These are phyloP conservation scores for Mycosphaerella sp. DNA, from an alignment of 2,329 filamentous ascomycete genomes.

Conservation along the genomic window DNA sequence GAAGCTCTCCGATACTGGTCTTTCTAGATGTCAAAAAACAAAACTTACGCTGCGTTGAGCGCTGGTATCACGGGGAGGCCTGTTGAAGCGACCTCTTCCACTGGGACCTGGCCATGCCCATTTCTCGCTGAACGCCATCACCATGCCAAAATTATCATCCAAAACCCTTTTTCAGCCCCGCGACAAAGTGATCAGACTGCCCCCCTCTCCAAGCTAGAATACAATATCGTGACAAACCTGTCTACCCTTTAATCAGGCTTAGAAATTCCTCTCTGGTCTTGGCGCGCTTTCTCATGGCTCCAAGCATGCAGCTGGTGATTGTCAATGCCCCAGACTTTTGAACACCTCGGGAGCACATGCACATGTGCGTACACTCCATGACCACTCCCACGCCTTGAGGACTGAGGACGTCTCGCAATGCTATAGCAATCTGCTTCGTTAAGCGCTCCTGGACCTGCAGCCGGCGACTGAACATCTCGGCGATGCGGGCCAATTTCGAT, in stretches of 20 bases:
- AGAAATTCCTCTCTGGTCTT: constrained; percentile 96
- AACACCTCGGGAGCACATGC: constrained; percentile 99
- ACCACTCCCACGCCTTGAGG: constrained; percentile 94
- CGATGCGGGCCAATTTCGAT: constrained; percentile 90
- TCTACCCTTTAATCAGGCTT: constrained; percentile 40
- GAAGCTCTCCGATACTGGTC: constrained; percentile 3
- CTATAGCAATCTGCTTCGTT: constrained; percentile 91
- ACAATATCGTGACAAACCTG: too few species aligned
- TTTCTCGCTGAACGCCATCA: neutral
- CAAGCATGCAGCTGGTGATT: constrained; percentile 96
- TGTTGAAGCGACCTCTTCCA: constrained; percentile 8
- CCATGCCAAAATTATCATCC: neutral
- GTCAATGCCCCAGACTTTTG: constrained; percentile 82
- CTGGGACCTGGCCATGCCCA: neutral
- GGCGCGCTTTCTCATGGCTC: constrained; percentile 83
- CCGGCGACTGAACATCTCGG: constrained; percentile 90
- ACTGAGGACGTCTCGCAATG: constrained; percentile 85
- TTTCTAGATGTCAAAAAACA: constrained; percentile 7
- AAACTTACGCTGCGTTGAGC: constrained; percentile 34
- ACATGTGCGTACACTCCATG: constrained; percentile 93
- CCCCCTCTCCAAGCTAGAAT: too few species aligned
- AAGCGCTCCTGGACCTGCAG: constrained; percentile 94
- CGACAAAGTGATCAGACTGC: too few species aligned
- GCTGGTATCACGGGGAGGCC: constrained; percentile 30
- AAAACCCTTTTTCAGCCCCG: neutral